These are phyloP conservation scores for Euphorbia tirucalli DNA, from an alignment of 345 rosid species.

Conservation along the genomic window DNA sequence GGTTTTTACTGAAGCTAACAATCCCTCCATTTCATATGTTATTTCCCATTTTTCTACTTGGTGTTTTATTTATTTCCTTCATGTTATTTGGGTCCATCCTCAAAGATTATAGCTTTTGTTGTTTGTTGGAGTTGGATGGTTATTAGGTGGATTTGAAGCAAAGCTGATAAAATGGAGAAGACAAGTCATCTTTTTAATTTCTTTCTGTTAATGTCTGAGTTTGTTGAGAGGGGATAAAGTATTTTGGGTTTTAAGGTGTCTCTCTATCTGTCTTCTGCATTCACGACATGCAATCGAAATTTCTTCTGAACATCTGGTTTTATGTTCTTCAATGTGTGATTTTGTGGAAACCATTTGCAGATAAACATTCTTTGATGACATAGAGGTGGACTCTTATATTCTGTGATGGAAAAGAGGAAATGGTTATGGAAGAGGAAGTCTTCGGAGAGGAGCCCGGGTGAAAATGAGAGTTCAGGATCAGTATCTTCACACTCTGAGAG, in stretches of 20 bases:
- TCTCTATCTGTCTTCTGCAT: neutral
- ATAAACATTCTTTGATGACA: conserved; percentile 34
- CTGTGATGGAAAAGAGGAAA: conserved; percentile 68
- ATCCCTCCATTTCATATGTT: no score
- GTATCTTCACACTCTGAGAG: conserved; percentile 68
- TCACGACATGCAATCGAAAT: neutral
- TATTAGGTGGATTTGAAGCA: conserved; percentile 50
- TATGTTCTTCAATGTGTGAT: no score
- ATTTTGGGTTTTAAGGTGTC: conserved; percentile 30
- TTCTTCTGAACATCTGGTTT: no score
- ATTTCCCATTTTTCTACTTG: no score
- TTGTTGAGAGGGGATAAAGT: conserved; percentile 23
- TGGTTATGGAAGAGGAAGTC: conserved; percentile 74
- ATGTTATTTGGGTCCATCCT: conserved; percentile 12
- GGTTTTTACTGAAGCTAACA: no score
- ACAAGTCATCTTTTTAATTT: conserved; percentile 27
- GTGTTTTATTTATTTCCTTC: no score
- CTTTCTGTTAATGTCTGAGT: conserved; percentile 12
- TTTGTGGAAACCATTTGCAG: conserved; percentile 36
- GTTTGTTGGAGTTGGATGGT: conserved; percentile 36
- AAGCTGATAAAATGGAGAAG: conserved; percentile 45
- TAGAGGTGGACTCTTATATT: conserved; percentile 17
- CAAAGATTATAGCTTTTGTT: neutral
- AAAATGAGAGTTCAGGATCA: conserved; percentile 69
- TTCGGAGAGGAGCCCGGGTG: conserved; percentile 74